A percentile compares a stretch with the other conserved stretches of the same genome.
phyloP scores from a whole-genome alignment of 1,139 yeast species.

The Candida tetrigidarum region DNA sequence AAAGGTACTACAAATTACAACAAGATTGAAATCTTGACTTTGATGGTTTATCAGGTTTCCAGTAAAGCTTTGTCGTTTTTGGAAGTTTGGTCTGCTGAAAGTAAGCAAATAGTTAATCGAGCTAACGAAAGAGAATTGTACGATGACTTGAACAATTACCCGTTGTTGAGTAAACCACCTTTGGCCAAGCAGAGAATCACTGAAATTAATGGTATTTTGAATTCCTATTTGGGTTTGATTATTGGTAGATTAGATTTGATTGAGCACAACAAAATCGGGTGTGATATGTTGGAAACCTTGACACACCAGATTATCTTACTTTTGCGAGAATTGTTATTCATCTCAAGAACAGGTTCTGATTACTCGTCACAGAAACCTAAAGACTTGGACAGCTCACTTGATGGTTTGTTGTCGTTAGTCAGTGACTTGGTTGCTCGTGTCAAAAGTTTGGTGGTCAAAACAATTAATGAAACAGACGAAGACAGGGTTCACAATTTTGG shows the following conservation, averaged over 20 bases:
- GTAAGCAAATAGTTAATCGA: slow-evolving; percentile 41
- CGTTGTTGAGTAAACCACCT: slow-evolving; percentile 60
- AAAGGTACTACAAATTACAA: slow-evolving; percentile 69
- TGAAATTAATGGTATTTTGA: slow-evolving; percentile 73
- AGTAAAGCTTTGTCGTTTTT: slow-evolving; percentile 74
- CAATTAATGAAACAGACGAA: slow-evolving; percentile 45
- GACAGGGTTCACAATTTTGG: slow-evolving; percentile 20
- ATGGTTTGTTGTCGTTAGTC: slow-evolving; percentile 59
- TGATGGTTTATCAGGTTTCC: slow-evolving; percentile 75
- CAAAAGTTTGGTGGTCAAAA: slow-evolving; percentile 61
- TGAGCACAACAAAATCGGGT: slow-evolving; percentile 72
- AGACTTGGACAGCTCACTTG: slow-evolving; percentile 59
- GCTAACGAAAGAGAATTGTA: slow-evolving; percentile 26
- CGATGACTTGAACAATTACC: slow-evolving; percentile 46
- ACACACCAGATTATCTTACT: slow-evolving; percentile 71
- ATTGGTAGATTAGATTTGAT: slow-evolving; percentile 76
- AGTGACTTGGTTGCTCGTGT: slow-evolving; percentile 70
- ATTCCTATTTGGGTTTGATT: slow-evolving; percentile 70
- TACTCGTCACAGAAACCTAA: slow-evolving; percentile 44
- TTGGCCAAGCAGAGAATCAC: slow-evolving; percentile 70
- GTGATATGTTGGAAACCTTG: slow-evolving; percentile 65
- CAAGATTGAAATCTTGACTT: slow-evolving; percentile 71
- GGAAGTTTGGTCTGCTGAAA: slow-evolving; percentile 74
- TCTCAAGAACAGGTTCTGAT: slow-evolving; percentile 59
- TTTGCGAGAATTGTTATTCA: slow-evolving; percentile 64